Evolutionary conservation across 345 rosid genomes (phyloP), one percentile per base, ranked within the genome.

Genomic region (Draba incana): DNA sequence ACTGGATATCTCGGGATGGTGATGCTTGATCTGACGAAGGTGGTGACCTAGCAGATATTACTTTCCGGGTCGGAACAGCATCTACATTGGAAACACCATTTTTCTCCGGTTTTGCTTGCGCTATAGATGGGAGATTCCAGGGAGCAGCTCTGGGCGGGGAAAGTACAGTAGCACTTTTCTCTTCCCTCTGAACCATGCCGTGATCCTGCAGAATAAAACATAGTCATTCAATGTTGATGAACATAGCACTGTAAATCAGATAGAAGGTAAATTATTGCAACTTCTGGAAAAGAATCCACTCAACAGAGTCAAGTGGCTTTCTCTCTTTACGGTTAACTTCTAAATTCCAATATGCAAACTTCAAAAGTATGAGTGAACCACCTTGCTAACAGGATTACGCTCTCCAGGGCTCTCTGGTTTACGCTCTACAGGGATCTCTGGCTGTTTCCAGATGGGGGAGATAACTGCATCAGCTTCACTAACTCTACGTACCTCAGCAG

Each of bases 71-170:
- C 25, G 77, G 79, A 60, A 52, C 60, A 42, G 57, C 43, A 60
- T 85, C 89, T 42, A 65, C 74, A 30, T 47, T 24, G 20, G 78
- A 67, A 54, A 70, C 70, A 57, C 54, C 66, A 75, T 66, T 84
- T 60, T 70, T 57, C 65, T 79, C 96, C 4, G 74, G 69, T 82
- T 85, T 88, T 46, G 52, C 55, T 64, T 67, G 92, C 42, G 51
- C 70, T 56, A 50, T 48, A 23, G 80, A 71, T 6, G 77, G 47
- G 12, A 43, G 43, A 83, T 69, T 71, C 73, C 76, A 71, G 10
- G 78, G 74, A 60, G 82, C 79, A 75, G 83, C 83, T 67, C 78
- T 76, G 1, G 84, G 76, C 61, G 94, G 79, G 45, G 84, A 68
- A 53, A 78, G 74, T 61, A 79, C 75, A 51, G 74, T 79, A 50